These are phyloP conservation scores for Cicer arietinum DNA, from an alignment of 306 rosid genomes.

Conservation along the genomic window DNA sequence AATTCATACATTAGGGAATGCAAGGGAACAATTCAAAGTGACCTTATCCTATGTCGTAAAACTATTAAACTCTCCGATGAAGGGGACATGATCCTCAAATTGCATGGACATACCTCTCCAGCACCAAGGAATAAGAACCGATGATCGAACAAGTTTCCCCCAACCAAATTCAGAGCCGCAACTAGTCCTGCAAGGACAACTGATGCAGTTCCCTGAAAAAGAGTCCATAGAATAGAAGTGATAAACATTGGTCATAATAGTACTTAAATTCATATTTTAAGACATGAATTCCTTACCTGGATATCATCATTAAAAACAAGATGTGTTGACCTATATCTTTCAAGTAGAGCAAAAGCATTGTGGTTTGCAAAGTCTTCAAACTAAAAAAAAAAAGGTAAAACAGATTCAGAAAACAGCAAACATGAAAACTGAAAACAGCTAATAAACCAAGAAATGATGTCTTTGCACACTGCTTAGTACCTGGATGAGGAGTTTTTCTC, in stretches of 20 bases:
- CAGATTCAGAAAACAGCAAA: slow-evolving; percentile 33
- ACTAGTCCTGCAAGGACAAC: slow-evolving; percentile 95
- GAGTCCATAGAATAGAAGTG: slow-evolving; percentile 26
- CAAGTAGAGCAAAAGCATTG: slow-evolving; percentile 96
- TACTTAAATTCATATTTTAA: slow-evolving; percentile 9
- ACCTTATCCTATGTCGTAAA: background rate
- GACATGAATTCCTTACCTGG: slow-evolving; percentile 61
- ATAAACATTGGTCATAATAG: background rate
- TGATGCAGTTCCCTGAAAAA: slow-evolving; percentile 94
- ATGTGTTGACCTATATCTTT: slow-evolving; percentile 82
- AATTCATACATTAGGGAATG: slow-evolving; percentile 31
- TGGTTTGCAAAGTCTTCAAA: slow-evolving; percentile 99
- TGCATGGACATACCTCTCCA: slow-evolving; percentile 73
- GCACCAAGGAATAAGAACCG: slow-evolving; percentile 92
- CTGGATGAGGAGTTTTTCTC: slow-evolving; percentile 92
- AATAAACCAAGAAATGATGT: slow-evolving; percentile 35
- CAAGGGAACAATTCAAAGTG: slow-evolving; percentile 25
- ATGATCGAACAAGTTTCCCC: slow-evolving; percentile 82
- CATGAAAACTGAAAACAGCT: background rate
- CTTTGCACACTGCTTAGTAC: slow-evolving; percentile 50
- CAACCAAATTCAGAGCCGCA: slow-evolving; percentile 70
- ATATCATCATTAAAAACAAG: slow-evolving; percentile 96
- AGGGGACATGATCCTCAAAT: slow-evolving; percentile 13
- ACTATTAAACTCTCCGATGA: slow-evolving; percentile 19
- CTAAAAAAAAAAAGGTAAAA: slow-evolving; percentile 46